Conservation (phyloP, 2,329 filamentous ascomycete species). For the Cryphonectria carpinicola region DNA sequence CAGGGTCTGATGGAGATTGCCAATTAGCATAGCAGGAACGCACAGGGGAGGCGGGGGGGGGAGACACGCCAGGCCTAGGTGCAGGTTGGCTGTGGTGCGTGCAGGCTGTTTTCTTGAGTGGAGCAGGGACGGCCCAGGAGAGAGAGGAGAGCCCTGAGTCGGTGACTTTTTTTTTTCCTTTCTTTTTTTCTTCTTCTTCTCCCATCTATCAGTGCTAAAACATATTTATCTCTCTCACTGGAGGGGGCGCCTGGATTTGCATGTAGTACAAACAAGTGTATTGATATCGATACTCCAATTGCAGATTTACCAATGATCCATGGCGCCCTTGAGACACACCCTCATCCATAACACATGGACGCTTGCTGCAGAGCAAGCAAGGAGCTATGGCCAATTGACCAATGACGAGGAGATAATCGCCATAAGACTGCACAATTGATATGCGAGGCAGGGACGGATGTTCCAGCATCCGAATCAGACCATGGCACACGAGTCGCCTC, state of each 20-base stretch:
- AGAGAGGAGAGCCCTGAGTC: neutral
- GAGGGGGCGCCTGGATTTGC: neutral
- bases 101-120: neutral
- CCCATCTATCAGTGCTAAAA: neutral
- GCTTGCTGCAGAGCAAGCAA: neutral
- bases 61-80: too few relatives aligned
- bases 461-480: constrained; percentile 14
- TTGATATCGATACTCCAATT: neutral
- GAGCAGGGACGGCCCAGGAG: neutral
- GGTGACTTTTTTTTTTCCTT: neutral
- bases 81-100: neutral
- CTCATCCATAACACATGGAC: neutral
- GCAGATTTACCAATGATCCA: neutral
- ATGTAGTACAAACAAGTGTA: neutral
- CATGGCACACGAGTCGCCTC: neutral
- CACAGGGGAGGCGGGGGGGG: neutral
- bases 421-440: too few relatives aligned
- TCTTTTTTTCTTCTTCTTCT: neutral
- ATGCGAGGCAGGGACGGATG: neutral
- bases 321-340: neutral
- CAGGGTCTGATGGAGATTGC: constrained; percentile 14
- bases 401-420: neutral
- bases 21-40: constrained; percentile 11
- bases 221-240: neutral
- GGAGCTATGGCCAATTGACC: constrained; percentile 9